These are phyloP conservation scores for Tetracladium setigerum DNA, from an alignment of 495 filamentous ascomycete genomes.

Conservation along the genomic window DNA sequence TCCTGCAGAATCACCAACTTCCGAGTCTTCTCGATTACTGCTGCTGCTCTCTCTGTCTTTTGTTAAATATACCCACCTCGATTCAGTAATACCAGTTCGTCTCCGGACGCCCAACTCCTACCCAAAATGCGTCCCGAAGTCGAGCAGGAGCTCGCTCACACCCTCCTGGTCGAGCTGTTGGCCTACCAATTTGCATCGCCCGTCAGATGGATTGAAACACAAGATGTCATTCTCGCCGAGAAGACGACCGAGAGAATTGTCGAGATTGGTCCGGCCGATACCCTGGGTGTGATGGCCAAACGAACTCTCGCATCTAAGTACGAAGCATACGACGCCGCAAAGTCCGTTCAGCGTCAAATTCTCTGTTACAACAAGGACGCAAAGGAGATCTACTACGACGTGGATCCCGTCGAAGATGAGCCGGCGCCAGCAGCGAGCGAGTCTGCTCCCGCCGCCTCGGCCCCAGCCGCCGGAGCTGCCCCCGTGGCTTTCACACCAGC, in stretches of 20 bases:
- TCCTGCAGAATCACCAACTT: neutral
- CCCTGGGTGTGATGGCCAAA: constrained; percentile 96
- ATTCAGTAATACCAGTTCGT: constrained; percentile 6
- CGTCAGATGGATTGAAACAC: constrained; percentile 98
- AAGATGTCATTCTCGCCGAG: constrained; percentile 97
- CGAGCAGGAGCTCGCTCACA: constrained; percentile 97
- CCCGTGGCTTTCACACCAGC: constrained; percentile 46
- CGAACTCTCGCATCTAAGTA: constrained; percentile 95
- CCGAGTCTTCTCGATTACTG: neutral
- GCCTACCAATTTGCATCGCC: constrained; percentile 99
- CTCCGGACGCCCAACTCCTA: constrained; percentile 24
- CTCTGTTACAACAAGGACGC: constrained; percentile 99
- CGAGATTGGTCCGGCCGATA: constrained; percentile 95
- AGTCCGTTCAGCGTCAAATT: constrained; percentile 92
- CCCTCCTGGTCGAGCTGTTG: constrained; percentile 92
- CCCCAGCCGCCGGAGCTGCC: constrained; percentile 43
- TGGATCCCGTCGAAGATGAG: constrained; percentile 92
- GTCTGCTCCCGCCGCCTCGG: constrained; percentile 34
- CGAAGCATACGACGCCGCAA: constrained; percentile 96
- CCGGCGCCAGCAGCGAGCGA: constrained; percentile 47
- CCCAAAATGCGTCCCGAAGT: constrained; percentile 90
- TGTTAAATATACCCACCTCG: neutral
- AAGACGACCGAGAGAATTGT: constrained; percentile 95
- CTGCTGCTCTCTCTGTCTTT: neutral
- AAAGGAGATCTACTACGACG: constrained; percentile 99